Conservation (phyloP, 2,329 filamentous ascomycete genomes). For the Fusarium luffae region DNA sequence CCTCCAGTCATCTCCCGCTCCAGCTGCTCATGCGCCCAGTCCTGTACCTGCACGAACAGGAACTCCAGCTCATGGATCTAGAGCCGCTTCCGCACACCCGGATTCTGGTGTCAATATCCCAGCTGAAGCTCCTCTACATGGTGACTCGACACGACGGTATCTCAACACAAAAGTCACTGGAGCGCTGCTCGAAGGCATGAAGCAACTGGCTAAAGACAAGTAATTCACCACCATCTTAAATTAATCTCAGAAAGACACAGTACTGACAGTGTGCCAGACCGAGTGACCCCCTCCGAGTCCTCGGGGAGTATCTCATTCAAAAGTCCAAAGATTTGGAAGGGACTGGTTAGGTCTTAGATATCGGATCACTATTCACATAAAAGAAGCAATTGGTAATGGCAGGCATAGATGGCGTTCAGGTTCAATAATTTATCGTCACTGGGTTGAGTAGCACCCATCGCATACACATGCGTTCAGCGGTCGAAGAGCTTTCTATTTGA, state of each 20-base stretch:
- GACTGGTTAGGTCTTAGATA: conserved; percentile 32
- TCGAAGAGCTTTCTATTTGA: conserved; percentile 52
- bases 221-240: conserved; percentile 49
- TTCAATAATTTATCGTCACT: conserved; percentile 40
- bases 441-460: conserved; percentile 41
- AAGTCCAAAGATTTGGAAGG: conserved; percentile 73
- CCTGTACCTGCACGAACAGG: conserved; percentile 58
- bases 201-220: conserved; percentile 76
- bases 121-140: conserved; percentile 69
- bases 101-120: conserved; percentile 67
- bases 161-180: conserved; percentile 77
- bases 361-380: conserved; percentile 1
- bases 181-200: conserved; percentile 78
- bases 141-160: conserved; percentile 76
- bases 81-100: conserved; percentile 68
- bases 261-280: conserved; percentile 59
- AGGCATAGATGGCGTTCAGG: conserved; percentile 43
- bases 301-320: conserved; percentile 78
- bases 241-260: conserved; percentile 52
- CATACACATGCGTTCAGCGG: conserved; percentile 48
- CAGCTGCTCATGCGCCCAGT: conserved; percentile 52
- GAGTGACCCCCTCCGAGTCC: conserved; percentile 72
- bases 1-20: conserved; percentile 53
- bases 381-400: conserved; percentile 18
- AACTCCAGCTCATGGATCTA: conserved; percentile 63